Percentiles rank a stretch among this genome's conserved stretches.
Evolutionary conservation across 331 rosid genomes (phyloP).

Genomic region (Pyracantha coccinea): DNA sequence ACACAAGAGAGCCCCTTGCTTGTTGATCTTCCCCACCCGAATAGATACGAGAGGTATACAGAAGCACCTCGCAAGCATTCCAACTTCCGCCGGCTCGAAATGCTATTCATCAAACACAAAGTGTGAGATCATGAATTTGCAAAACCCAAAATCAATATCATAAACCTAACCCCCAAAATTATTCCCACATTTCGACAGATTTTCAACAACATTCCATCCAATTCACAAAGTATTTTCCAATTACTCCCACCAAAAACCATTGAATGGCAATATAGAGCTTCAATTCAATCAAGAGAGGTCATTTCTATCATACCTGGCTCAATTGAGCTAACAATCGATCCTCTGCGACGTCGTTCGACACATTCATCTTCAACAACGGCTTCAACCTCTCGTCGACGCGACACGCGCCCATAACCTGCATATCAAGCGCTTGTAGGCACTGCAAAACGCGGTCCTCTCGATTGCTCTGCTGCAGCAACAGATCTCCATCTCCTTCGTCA

Average conservation of each 20-base stretch:
- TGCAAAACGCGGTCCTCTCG: constrained; percentile 58
- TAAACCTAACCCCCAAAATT: not conserved
- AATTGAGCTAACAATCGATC: constrained; percentile 82
- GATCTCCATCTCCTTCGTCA: constrained; percentile 72
- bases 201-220: not conserved
- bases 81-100: constrained; percentile 96
- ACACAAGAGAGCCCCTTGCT: constrained; percentile 59
- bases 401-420: constrained; percentile 94
- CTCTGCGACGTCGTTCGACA: constrained; percentile 62
- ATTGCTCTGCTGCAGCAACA: constrained; percentile 64
- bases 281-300: not conserved
- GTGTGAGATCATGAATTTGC: not conserved
- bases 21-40: constrained; percentile 76
- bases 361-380: constrained; percentile 76
- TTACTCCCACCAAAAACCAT: not conserved
- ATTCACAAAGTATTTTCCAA: not conserved
- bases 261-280: constrained; percentile 14
- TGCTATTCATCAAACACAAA: constrained; percentile 45
- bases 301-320: constrained; percentile 54
- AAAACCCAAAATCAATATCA: not conserved
- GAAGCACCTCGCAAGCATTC: constrained; percentile 97
- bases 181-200: not conserved
- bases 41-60: constrained; percentile 92
- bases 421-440: constrained; percentile 89
- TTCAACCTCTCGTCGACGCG: constrained; percentile 85